phyloP scores from a whole-genome alignment of 192 early-diverging fungal genomes.

The Haplosporangium gracile region DNA sequence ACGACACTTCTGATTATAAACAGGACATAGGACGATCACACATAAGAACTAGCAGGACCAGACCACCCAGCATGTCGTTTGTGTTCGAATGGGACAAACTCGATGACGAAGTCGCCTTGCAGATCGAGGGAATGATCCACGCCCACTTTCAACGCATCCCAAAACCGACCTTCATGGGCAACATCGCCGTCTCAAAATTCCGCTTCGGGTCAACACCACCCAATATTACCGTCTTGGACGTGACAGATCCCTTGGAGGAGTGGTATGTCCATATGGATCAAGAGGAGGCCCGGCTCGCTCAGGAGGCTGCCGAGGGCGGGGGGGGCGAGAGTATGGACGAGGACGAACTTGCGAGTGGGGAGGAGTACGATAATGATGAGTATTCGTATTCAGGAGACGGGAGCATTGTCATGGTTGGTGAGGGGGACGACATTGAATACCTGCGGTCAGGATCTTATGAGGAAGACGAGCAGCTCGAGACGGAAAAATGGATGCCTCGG shows the following conservation, averaged over 20 bases:
- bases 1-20: not conserved
- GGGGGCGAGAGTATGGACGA: conserved; percentile 46
- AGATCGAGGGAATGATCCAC: conserved; percentile 76
- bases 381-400: conserved; percentile 42
- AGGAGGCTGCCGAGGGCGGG: conserved; percentile 51
- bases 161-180: conserved; percentile 80
- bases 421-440: conserved; percentile 54
- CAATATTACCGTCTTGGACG: conserved; percentile 73
- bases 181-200: conserved; percentile 74
- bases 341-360: conserved; percentile 35
- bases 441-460: conserved; percentile 17
- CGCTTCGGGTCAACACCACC: conserved; percentile 81
- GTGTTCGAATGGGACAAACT: conserved; percentile 79
- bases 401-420: conserved; percentile 49
- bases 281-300: conserved; percentile 53
- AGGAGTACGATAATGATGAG: conserved; percentile 23
- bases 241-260: conserved; percentile 83
- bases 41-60: not conserved
- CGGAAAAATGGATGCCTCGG: conserved; percentile 28
- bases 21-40: not conserved
- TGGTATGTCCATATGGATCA: conserved; percentile 76
- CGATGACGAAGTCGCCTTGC: conserved; percentile 71
- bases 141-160: conserved; percentile 69
- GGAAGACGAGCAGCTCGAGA: conserved; percentile 20
- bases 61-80: conserved; percentile 68